Percentiles rank a stretch among this genome's conserved stretches.
Conservation (phyloP, 352 stramenopile genomes). For the Phytophthora macrochlamydospora region DNA sequence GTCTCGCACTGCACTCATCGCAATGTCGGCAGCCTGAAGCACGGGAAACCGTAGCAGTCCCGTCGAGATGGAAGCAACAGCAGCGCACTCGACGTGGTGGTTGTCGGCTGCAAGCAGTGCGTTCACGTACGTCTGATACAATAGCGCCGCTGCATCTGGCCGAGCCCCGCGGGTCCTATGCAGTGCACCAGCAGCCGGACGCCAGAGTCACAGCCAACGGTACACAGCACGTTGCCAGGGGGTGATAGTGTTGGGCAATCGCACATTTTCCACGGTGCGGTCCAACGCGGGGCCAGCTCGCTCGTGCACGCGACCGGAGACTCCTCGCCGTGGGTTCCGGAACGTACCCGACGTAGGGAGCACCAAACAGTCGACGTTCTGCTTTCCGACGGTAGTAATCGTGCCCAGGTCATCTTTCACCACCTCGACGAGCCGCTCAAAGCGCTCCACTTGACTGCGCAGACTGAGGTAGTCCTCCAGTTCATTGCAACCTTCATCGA, state of each 20-base stretch:
- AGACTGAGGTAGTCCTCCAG: slow-evolving; percentile 52
- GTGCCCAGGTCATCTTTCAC: slow-evolving; percentile 48
- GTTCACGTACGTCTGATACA: slow-evolving; percentile 65
- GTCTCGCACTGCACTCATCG: slow-evolving; percentile 49
- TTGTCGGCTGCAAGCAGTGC: slow-evolving; percentile 39
- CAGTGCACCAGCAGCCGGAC: slow-evolving; percentile 67
- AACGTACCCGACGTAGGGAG: slow-evolving; percentile 58
- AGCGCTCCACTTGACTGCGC: slow-evolving; percentile 41
- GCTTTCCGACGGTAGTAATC: slow-evolving; percentile 32
- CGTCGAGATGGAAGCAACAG: slow-evolving; percentile 65
- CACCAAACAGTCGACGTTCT: slow-evolving; percentile 59
- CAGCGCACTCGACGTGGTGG: slow-evolving; percentile 45
- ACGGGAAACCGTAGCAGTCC: slow-evolving; percentile 43
- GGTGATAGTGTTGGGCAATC: not conserved
- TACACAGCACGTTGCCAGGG: slow-evolving; percentile 37
- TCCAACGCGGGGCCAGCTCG: slow-evolving; percentile 44
- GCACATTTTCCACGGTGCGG: slow-evolving; percentile 14
- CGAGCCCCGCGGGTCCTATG: slow-evolving; percentile 31
- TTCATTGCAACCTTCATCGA: slow-evolving; percentile 21
- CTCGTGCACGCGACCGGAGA: slow-evolving; percentile 51
- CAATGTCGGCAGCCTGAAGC: slow-evolving; percentile 37
- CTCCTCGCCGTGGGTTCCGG: slow-evolving; percentile 46
- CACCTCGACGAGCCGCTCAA: slow-evolving; percentile 41
- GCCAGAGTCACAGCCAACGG: slow-evolving; percentile 46
- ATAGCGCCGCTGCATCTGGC: slow-evolving; percentile 9